Evolutionary conservation across 352 stramenopile genomes (phyloP).

Genomic region (Phytopythium ostracodes): DNA sequence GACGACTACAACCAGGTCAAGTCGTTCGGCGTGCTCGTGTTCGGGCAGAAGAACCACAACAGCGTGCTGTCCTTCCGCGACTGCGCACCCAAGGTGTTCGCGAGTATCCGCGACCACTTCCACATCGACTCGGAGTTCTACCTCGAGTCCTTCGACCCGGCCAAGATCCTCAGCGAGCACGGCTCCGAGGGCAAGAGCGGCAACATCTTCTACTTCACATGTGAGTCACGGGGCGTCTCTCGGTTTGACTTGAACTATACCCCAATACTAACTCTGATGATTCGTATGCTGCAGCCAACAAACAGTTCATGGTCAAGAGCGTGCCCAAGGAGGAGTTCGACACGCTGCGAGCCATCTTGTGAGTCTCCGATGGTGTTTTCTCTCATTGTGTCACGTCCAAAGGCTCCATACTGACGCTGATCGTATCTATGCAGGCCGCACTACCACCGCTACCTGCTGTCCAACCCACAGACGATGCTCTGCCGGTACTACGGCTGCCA

Average conservation of each 20-base stretch:
- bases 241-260: neutral
- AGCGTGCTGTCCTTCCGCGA: constrained; percentile 66
- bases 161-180: constrained; percentile 69
- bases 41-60: constrained; percentile 47
- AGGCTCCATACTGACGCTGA: neutral
- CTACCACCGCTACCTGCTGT: constrained; percentile 77
- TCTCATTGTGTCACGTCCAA: neutral
- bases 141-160: constrained; percentile 71
- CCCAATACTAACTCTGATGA: neutral
- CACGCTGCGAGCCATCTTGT: constrained; percentile 74
- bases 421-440: constrained; percentile 32
- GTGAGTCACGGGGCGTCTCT: neutral
- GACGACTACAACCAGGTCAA: constrained; percentile 70
- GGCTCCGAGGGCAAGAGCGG: constrained; percentile 81
- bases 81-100: constrained; percentile 76
- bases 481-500: constrained; percentile 84
- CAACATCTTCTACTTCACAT: constrained; percentile 87
- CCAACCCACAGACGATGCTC: constrained; percentile 68
- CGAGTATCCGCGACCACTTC: constrained; percentile 73
- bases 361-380: constrained; percentile 8
- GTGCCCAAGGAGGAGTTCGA: constrained; percentile 85
- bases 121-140: constrained; percentile 65
- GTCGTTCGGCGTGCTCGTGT: constrained; percentile 69
- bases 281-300: constrained; percentile 42
- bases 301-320: constrained; percentile 88